Evolutionary conservation across 2,329 filamentous ascomycete species (phyloP), one percentile per base, ranked within the genome.

Genomic region (Didymella pomorum): DNA sequence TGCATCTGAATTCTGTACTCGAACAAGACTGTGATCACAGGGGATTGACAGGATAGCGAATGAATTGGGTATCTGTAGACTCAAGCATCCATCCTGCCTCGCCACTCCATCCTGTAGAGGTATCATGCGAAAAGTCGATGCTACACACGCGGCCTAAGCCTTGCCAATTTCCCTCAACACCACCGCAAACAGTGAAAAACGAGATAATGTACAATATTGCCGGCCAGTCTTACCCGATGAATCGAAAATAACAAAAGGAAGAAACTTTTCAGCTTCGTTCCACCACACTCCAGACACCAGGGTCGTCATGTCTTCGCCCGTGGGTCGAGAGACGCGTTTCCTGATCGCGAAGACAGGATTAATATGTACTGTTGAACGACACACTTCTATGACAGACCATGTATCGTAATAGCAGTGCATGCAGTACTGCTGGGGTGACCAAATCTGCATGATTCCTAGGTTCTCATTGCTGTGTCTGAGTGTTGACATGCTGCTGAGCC

Each of bases 401-500:
- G 21, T 9, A 33, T n/a, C 50, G 16, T 16, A n/a, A 5, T 39
- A 12, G 41, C 29, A 35, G 16, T 21, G 14, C 20, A 35, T 6
- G 16, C 21, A 18, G 12, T 52, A 2, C 18, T 39, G 35, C 35
- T 12, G 16, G 9, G n/a, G 18, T 39, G 7, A 9, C n/a, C n/a
- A 20, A 14, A 23, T 42, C 39, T 25, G n/a, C 39, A 7, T 23
- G 31, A 7, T 42, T 42, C 21, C 9, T 25, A 14, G 2, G 7
- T 14, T 25, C 26, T 51, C 35, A 52, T 52, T 56, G 46, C n/a
- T 64, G 63, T n/a, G 44, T 18, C 52, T 71, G 68, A 39, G 63
- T 52, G 43, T 70, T 71, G n/a, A 69, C 67, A 46, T 74, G 72
- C 57, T 74, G 71, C 55, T 75, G 72, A 29, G 73, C 71, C n/a